Base-by-base conservation (phyloP, 139 green algal species). In the Chlorella vulgaris region DNA sequence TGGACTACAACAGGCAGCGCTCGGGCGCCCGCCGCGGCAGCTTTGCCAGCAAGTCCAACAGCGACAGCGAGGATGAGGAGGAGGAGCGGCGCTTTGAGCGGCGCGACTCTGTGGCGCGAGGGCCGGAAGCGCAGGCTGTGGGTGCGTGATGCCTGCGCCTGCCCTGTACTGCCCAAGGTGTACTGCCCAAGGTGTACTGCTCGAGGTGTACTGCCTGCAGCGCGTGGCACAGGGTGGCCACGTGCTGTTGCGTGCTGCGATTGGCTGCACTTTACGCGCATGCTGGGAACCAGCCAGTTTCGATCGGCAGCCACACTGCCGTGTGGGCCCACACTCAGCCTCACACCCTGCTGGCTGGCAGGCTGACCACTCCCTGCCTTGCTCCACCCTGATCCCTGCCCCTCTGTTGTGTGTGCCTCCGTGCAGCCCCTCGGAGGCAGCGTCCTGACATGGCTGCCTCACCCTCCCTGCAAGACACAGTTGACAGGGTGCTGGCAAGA, bases 401-500 rank as follows among this genome's bases (percentile, higher is more conserved):
- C 15, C 15, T 58, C 10, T 10, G 13, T 10, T 58, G 47, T 58
- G 39, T 26, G 31, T 39, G 15, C 35, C 35, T n/a, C 4, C 67
- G 33, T 43, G 69, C 69, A 76, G 69, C 39, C 7, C 43, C 22
- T n/a, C 19, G 42, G 15, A 31, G 18, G 42, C 13, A 42, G 4
- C 36, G 8, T 18, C 36, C 21, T 7, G 43, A 13, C 42, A 6
- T 79, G 73, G 33, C 40, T 22, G 33, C 35, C 7, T 79, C 73
- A 22, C 22, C 58, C 50, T 79, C 73, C 10, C 51, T 79, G 10
- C 36, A 67, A 22, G 4, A 21, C 53, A 79, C 73, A 0, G 73
- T 79, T 4, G 53, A 79, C 35, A 28, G 29, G 24, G 73, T 79
- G 51, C 73, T 79, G 73, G 53, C 18, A 1, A 50, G 73, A 7